Base-by-base conservation (phyloP, 1,284 basidiomycete species). In the Ustilago nuda region DNA sequence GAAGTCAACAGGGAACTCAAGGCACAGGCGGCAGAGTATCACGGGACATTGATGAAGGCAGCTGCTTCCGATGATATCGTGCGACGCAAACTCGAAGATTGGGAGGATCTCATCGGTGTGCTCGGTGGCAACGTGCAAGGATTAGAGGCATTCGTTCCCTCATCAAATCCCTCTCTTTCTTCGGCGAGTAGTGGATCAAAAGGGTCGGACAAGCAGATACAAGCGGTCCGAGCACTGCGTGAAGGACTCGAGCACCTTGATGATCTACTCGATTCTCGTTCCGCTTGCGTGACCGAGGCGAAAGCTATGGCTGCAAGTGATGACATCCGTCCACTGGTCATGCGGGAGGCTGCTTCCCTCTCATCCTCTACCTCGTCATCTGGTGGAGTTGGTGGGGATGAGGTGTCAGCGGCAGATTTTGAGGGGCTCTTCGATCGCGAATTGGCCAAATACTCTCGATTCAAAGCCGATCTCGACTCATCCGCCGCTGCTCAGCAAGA, bases 201-300 rank as follows among this genome's bases (percentile, higher is more conserved):
- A 4, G 54, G 53, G 2, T 68, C 68, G 7, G 74, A 72, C 17
- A 45, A 53, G 35, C 73, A 79, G 39, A 61, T 66, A 12, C 43
- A 51, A 4, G 63, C 85, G 12, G 86, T 89, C 54, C 91, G 94
- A 5, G 89, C 90, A 1, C 87, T 99, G 6, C 91, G 94, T 15
- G 89, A 90, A 0, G 89, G 91, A 11, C 88, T 98, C 8, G 96
- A 99, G 85, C 89, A 90, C 17, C 88, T 98, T 0, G 92, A 96
- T 64, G 91, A 93, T 46, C 81, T 94, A 8, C 90, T 90, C 58
- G 72, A 77, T 55, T 64, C 74, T 17, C 59, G 81, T 4, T 67
- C 88, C 0, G 89, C 92, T 41, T 85, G 93, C 4, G 89, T 93
- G 6, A 87, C 89, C 12, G 90, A 93, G 56, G 92, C 91, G 1